Evolutionary conservation across 2,329 filamentous ascomycete species (phyloP), one percentile per base, ranked within the genome.

Genomic region (Xylaria arbuscula): DNA sequence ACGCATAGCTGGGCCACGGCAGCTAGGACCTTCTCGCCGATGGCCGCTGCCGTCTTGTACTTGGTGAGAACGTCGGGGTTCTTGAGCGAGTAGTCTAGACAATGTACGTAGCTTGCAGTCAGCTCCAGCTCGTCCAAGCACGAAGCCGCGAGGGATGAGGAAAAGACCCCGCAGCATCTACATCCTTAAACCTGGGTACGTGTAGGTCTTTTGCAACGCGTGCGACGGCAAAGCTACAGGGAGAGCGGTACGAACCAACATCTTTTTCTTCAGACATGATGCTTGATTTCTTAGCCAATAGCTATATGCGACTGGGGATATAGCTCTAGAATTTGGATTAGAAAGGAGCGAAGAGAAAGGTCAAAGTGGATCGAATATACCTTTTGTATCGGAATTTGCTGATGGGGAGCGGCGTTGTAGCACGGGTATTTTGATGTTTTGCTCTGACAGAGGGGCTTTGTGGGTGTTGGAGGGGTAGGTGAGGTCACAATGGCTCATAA

Each of bases 21-120:
- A 77, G 94, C 93, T 75, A 99, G 89, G 75, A 97, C 95, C 86
- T 95, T 97, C 82, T 98, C 93, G 60, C 95, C 96, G 83, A 99
- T 98, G 81, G 92, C 88, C 72, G 93, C 95, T 66, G 96, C 96
- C 74, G 92, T 94, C 90, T 97, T 98, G 89, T 98, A 98, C 88
- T 98, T 99, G 84, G 96, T 98, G 77, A 99, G 88, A 77, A 94
- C 98, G 81, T 97, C 93, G 70, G 93, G 93, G 86, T 97, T 96
- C 82, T 90, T 93, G 82, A 98, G 89, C 75, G 92, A 88, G 85
- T 97, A 94, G 81, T 97, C 93, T 97, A 76, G n/a, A 38, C n/a
- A 36, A 56, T 10, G 55, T 47, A 53, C 28, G 5, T 34, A 54
- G 61, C 22, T 17, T 19, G 42, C 67, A 63, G 63, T 77, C 64